phyloP scores from a whole-genome alignment of 495 filamentous ascomycete genomes.

The Aspergillus biplanus region DNA sequence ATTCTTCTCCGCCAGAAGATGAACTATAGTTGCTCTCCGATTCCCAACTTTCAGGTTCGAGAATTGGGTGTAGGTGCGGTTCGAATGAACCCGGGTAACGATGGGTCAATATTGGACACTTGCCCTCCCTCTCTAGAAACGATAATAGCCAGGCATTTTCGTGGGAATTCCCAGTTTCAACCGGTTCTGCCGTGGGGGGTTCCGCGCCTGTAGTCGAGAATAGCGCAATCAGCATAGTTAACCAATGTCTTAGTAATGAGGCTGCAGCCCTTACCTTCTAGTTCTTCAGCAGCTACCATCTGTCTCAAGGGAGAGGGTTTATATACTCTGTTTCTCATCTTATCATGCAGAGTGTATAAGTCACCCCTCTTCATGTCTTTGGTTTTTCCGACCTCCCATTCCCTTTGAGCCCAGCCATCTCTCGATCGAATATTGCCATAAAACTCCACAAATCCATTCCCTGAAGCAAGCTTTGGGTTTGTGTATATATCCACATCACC shows the following conservation, averaged over 20 bases:
- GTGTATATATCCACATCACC: constrained; percentile 5
- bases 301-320: constrained; percentile 15
- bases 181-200: not conserved
- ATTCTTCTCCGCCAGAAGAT: not conserved
- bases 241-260: not conserved
- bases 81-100: not conserved
- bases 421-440: constrained; percentile 12
- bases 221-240: not conserved
- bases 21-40: not conserved
- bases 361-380: not conserved
- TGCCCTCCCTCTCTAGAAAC: not conserved
- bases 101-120: not conserved
- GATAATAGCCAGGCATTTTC: not conserved
- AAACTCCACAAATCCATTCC: constrained; percentile 28
- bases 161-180: not conserved
- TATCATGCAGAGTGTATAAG: not conserved
- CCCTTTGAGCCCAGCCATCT: not conserved
- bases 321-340: not conserved
- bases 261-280: constrained; percentile 2
- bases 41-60: not conserved
- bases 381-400: not conserved
- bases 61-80: not conserved
- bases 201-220: not conserved
- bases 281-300: constrained; percentile 1
- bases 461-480: constrained; percentile 6